A percentile compares a stretch with the other conserved stretches of the same genome.
These are phyloP conservation scores for Claviceps digitariae DNA, from an alignment of 2,329 filamentous ascomycete genomes.

Conservation along the genomic window DNA sequence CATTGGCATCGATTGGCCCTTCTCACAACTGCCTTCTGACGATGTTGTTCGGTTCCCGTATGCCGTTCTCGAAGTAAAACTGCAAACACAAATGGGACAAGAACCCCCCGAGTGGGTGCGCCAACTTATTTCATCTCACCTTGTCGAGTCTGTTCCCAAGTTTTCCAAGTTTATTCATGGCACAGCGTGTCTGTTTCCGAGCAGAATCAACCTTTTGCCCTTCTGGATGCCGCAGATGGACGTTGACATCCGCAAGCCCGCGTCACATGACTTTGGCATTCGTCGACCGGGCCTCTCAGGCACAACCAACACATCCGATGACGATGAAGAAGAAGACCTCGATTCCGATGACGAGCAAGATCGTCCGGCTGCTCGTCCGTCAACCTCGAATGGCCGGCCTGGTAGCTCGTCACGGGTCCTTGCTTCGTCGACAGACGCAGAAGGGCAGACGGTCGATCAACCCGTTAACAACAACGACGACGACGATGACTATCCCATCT, in stretches of 20 bases:
- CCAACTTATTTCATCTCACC: conserved; percentile 80
- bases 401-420: conserved; percentile 24
- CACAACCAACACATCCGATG: conserved; percentile 55
- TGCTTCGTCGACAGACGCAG: conserved; percentile 48
- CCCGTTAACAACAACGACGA: conserved; percentile 46
- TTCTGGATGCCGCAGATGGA: conserved; percentile 99
- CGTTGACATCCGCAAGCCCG: conserved; percentile 88
- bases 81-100: conserved; percentile 90
- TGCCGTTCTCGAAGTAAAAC: conserved; percentile 89
- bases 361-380: conserved; percentile 3
- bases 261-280: conserved; percentile 81
- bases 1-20: conserved; percentile 92
- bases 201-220: conserved; percentile 76
- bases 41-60: conserved; percentile 92
- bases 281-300: conserved; percentile 63
- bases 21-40: conserved; percentile 70
- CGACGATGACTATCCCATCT: conserved; percentile 63
- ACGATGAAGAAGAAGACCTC: conserved; percentile 45
- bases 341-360: conserved; percentile 53
- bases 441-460: conserved; percentile 64
- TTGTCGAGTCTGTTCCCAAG: conserved; percentile 97
- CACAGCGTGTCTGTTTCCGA: conserved; percentile 73
- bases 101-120: conserved; percentile 95
- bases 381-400: conserved; percentile 20
- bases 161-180: conserved; percentile 99